Evolutionary conservation across 129 eudicot species (phyloP), one percentile per base, ranked within the genome.

Genomic region (Artemisia argyi): DNA sequence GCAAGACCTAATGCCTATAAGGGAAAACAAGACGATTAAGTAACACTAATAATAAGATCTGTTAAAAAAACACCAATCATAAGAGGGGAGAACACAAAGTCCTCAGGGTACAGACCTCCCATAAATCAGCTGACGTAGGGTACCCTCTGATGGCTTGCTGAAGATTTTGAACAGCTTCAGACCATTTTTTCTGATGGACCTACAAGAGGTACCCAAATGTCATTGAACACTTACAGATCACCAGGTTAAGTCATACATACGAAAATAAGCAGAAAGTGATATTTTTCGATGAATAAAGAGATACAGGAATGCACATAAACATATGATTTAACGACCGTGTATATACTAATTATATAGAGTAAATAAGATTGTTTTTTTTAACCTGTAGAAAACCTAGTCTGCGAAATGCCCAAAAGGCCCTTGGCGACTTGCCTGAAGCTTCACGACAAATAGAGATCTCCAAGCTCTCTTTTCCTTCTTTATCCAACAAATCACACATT

Each of bases 101-200:
- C 54, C 26, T 15, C 51, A 63, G 60, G 55, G 56, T 72, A 76
- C 85, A 55, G 53, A 90, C 97, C 85, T 95, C 99, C 99, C 99
- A 95, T 79, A 90, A 79, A 83, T 88, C 99, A 84, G 96, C 97
- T 81, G 89, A 86, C 49, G 91, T 78, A 55, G 97, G 99, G 74
- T 82, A 95, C 72, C 97, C 99, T 60, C 99, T 87, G 62, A 95
- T 95, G 48, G 97, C 99, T 61, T 95, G 94, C 82, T 95, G 99
- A 73, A 95, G 91, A 76, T 83, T 95, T 44, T 86, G 97, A 54
- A 90, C 92, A 63, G 99, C 91, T 76, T 90, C 97, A 16, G 91
- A 72, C 96, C 93, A 95, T 62, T 86, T 88, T 76, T 82, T 81
- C 30, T 90, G 91, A 85, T 90, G 85, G 72, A 89, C 86, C 99